phyloP scores from a whole-genome alignment of 192 early-diverging fungal species.

The Backusella sp. region DNA sequence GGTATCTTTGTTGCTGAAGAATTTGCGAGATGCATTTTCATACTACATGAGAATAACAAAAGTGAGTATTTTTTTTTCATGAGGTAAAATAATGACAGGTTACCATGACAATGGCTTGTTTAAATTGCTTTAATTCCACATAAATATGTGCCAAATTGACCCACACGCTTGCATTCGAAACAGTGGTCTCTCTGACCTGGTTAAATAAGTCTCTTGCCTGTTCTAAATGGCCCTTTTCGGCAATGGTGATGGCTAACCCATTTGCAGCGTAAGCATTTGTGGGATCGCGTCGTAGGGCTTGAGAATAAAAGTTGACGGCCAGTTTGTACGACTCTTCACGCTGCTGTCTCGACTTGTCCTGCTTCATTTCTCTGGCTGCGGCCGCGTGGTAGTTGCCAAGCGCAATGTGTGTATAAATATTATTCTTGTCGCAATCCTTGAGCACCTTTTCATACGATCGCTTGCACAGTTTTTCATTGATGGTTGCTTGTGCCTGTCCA shows the following conservation, averaged over 20 bases:
- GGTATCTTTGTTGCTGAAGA: slow-evolving; percentile 46
- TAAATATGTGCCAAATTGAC: slow-evolving; percentile 79
- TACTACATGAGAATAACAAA: slow-evolving; percentile 43
- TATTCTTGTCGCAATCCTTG: slow-evolving; percentile 72
- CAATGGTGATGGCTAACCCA: slow-evolving; percentile 83
- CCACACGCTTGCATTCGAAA: slow-evolving; percentile 48
- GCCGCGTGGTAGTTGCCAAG: slow-evolving; percentile 81
- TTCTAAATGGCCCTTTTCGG: slow-evolving; percentile 58
- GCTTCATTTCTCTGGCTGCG: slow-evolving; percentile 56
- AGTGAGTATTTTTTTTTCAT: not conserved
- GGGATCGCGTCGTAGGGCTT: slow-evolving; percentile 65
- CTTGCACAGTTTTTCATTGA: slow-evolving; percentile 63
- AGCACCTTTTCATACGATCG: slow-evolving; percentile 78
- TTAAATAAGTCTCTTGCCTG: slow-evolving; percentile 69
- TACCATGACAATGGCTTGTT: slow-evolving; percentile 72
- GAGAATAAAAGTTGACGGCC: slow-evolving; percentile 82
- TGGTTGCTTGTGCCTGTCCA: slow-evolving; percentile 63
- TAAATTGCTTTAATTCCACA: slow-evolving; percentile 72
- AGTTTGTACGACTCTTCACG: slow-evolving; percentile 57
- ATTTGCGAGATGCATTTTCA: slow-evolving; percentile 58
- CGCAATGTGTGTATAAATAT: slow-evolving; percentile 74
- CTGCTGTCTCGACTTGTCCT: slow-evolving; percentile 28
- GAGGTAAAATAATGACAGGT: slow-evolving; percentile 4
- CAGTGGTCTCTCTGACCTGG: slow-evolving; percentile 44
- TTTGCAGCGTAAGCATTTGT: slow-evolving; percentile 78